Base-by-base conservation (phyloP, 768 basidiomycete species). In the Lyophyllum atratum region DNA sequence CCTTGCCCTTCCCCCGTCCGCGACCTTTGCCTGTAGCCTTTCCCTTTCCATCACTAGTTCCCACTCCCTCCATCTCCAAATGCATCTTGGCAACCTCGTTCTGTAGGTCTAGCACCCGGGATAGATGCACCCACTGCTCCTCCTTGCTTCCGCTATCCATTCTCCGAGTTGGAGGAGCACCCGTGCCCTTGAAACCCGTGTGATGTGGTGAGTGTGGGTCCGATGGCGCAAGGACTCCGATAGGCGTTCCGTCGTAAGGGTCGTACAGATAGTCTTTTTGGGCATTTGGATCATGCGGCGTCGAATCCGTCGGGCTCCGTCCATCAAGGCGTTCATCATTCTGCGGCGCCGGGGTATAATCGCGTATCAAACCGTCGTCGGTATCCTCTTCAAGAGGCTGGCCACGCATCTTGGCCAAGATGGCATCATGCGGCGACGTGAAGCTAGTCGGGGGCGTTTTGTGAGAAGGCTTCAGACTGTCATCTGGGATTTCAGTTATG, bases 51-150 rank as follows among this genome's bases (percentile, higher is more conserved):
- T 68, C 65, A 39, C 73, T 62, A 29, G 71, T 61, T 1, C 85
- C 84, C 45, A 87, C 78, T 39, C 80, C 80, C 68, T 92, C 90
- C 87, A 92, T 89, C 24, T 86, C 83, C 10, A 85, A 71, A 66
- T 92, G 90, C 81, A 89, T 83, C 60, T 74, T 76, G 5, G 90
- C 85, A 31, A 92, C 83, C 60, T 89, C 83, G 53, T 80, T 83
- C 68, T 92, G 89, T 28, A 92, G 70, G 34, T 86, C 85, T 59
- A 90, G 68, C n/a, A 92, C 86, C 43, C 78, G 79, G 19, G 83
- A 83, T 15, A 92, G 79, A 59, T 87, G 85, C 0, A 79, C 65
- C 90, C 90, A 92, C 48, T 89, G 68, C 52, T 80, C 82, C 49
- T 81, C 82, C 59, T 80, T 79, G 46, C 71, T 72, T 17, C 43